Percentiles rank a stretch among this genome's conserved stretches.
Evolutionary conservation across 2,329 filamentous ascomycete species (phyloP).

Genomic region (Chalaropsis ovoidea): DNA sequence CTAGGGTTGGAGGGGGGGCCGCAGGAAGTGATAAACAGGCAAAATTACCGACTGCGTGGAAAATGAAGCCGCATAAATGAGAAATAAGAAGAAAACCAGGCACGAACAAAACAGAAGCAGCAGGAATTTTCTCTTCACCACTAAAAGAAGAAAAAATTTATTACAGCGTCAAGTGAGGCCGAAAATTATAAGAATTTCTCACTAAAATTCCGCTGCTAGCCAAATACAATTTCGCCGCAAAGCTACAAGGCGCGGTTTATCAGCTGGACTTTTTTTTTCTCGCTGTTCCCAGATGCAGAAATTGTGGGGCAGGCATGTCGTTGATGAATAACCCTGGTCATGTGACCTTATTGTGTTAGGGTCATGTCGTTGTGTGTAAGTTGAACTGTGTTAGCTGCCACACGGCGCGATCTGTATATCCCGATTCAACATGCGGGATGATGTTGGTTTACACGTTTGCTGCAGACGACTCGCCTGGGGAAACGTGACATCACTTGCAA

Average conservation of each 20-base stretch:
- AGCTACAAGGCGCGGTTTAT: background rate
- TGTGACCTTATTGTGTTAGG: background rate
- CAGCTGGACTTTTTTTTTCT: background rate
- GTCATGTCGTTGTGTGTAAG: background rate
- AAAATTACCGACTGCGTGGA: background rate
- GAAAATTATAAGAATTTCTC: background rate
- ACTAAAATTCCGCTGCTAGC: background rate
- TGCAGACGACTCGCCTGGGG: background rate
- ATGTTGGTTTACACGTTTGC: background rate
- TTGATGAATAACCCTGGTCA: background rate
- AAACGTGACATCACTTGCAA: conserved; percentile 2
- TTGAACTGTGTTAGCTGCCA: background rate
- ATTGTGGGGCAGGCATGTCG: background rate
- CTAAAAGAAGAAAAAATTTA: background rate
- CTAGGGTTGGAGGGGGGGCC: background rate
- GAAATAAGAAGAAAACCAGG: background rate
- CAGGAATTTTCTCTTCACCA: background rate
- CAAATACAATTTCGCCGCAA: background rate
- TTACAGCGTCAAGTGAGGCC: background rate
- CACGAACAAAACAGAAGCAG: background rate
- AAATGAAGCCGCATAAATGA: background rate
- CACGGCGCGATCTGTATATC: background rate
- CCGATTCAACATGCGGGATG: too few species aligned
- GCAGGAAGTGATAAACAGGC: background rate
- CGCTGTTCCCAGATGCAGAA: background rate